Evolutionary conservation across 2,329 filamentous ascomycete genomes (phyloP).

Genomic region (Colletotrichum eremochloae): DNA sequence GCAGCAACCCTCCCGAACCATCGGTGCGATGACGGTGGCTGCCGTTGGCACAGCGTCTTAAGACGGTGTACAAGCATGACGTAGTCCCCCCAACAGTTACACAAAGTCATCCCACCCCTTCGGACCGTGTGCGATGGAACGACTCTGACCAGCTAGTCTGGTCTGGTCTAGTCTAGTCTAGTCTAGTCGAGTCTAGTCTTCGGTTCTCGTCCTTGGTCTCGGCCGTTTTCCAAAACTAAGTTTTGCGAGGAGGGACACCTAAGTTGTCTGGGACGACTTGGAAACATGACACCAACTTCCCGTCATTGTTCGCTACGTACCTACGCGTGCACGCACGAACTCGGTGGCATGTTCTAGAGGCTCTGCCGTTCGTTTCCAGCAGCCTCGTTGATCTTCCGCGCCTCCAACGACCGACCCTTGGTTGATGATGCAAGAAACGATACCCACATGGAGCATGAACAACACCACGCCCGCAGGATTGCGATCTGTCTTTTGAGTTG

Average conservation of each 20-base stretch:
- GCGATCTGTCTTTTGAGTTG: slow-evolving; percentile 31
- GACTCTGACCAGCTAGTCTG: neutral
- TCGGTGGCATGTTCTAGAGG: slow-evolving; percentile 22
- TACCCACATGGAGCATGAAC: slow-evolving; percentile 38
- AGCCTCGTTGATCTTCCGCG: slow-evolving; percentile 14
- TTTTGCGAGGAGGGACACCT: neutral
- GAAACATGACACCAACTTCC: slow-evolving; percentile 1
- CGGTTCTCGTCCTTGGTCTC: neutral
- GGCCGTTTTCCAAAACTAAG: slow-evolving; percentile 4
- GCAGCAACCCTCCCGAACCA: slow-evolving; percentile 15
- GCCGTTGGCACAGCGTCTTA: slow-evolving; percentile 5
- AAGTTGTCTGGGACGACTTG: no score
- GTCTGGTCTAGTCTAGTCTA: no score
- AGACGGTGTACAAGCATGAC: slow-evolving; percentile 18
- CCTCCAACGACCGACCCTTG: slow-evolving; percentile 14
- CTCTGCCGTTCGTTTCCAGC: slow-evolving; percentile 32
- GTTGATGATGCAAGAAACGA: slow-evolving; percentile 27
- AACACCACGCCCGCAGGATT: slow-evolving; percentile 3
- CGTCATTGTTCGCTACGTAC: neutral
- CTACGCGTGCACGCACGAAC: neutral
- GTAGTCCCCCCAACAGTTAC: slow-evolving; percentile 8
- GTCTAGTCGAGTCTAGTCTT: no score
- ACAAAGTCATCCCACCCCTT: neutral
- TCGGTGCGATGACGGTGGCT: slow-evolving; percentile 31
- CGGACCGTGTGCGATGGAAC: neutral